Evolutionary conservation across 805 yeast species (phyloP).

Genomic region (Candida sphagnicola): DNA sequence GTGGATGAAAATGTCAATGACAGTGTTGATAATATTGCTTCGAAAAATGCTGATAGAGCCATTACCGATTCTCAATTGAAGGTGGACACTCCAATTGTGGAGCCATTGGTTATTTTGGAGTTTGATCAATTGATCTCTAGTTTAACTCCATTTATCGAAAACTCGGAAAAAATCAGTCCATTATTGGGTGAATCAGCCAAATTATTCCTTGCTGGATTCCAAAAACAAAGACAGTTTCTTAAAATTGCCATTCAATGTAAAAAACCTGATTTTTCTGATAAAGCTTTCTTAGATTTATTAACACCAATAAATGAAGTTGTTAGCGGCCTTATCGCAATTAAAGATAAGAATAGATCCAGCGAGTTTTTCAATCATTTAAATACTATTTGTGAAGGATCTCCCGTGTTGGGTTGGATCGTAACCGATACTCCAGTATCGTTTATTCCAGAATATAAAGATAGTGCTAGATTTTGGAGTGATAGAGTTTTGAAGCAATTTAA

Average conservation of each 20-base stretch:
- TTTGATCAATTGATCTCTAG: conserved; percentile 52
- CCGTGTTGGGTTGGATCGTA: conserved; percentile 89
- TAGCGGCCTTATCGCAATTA: conserved; percentile 53
- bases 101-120: conserved; percentile 31
- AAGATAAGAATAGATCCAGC: conserved; percentile 73
- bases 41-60: conserved; percentile 5
- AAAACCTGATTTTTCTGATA: conserved; percentile 59
- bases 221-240: conserved; percentile 56
- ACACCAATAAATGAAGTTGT: conserved; percentile 66
- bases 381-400: conserved; percentile 83
- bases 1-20: conserved; percentile 2
- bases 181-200: conserved; percentile 54
- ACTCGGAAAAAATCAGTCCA: conserved; percentile 53
- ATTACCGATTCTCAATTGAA: conserved; percentile 8
- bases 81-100: conserved; percentile 17
- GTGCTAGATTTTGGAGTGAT: conserved; percentile 93
- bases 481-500: conserved; percentile 81
- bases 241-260: conserved; percentile 54
- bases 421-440: conserved; percentile 69
- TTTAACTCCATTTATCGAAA: conserved; percentile 57
- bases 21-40: conserved; percentile 6
- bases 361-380: conserved; percentile 67
- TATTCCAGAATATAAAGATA: conserved; percentile 81
- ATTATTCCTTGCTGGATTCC: conserved; percentile 49
- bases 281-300: conserved; percentile 52